Evolutionary conservation across 257 asterid genomes (phyloP), one percentile per base, ranked within the genome.

Genomic region (Salvia rosmarinus): DNA sequence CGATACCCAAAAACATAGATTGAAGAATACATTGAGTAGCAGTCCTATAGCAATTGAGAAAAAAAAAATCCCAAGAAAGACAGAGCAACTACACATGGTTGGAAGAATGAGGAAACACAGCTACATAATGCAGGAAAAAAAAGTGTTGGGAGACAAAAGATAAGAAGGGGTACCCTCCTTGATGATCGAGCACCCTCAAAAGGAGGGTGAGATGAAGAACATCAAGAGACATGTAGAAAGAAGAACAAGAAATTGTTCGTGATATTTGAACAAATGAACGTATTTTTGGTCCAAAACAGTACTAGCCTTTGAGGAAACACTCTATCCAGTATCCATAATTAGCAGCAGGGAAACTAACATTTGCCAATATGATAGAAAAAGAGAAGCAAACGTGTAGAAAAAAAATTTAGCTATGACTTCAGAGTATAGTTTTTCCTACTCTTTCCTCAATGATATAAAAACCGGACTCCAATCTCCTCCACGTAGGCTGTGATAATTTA

Each of bases 61-160:
- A 30, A 58, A 14, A 28, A 28, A 2, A 5, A 2, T 28, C n/a
- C 64, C 42, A 58, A 13, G 43, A 16, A 32, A 14, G 44, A 59
- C 65, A 4, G 42, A 34, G 23, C 64, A 59, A 8, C 21, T 59
- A 32, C 44, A n/a, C 43, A 59, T 59, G 44, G 46, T 32, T 32
- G 44, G 65, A 32, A 59, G 64, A 57, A 59, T 59, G 25, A 32
- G 44, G 44, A 59, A 8, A 32, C 14, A 8, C 25, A 59, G 46
- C 43, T 30, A 32, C 46, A 14, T 6, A 59, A 16, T 34, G 64
- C 64, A 58, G 39, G 44, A 4, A 14, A 58, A 28, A 16, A 30
- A 30, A 58, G 58, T 52, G 58, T 52, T 8, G 58, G 58, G 58
- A 20, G 58, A 14, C 7, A 52, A 52, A 20, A 52, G 12, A 19